A percentile compares a stretch with the other conserved stretches of the same genome.
Conservation (phyloP, 768 basidiomycete species). For the Rhodotorula paludigena region DNA sequence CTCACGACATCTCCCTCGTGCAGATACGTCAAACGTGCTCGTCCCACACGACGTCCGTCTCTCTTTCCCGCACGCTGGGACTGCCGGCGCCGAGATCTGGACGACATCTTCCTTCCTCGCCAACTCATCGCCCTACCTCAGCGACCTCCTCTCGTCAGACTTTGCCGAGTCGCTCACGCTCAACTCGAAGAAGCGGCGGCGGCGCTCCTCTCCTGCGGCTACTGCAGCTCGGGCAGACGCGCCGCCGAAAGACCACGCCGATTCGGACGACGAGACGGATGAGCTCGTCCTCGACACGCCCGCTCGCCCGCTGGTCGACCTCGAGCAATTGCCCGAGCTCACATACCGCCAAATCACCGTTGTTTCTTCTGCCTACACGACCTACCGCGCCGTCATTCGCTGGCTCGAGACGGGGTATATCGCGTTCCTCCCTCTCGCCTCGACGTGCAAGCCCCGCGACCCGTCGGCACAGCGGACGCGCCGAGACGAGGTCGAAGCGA, state of each 20-base stretch:
- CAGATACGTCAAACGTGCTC: too few species aligned
- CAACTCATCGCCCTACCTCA: neutral
- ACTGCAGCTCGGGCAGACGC: too few species aligned
- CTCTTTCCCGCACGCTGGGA: neutral
- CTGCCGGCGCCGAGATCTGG: neutral
- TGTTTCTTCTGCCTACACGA: neutral
- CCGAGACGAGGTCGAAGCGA: neutral
- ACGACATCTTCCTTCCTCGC: neutral
- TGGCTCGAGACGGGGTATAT: conserved; percentile 1
- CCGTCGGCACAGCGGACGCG: neutral
- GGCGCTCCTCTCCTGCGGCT: too few species aligned
- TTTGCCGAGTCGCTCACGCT: neutral
- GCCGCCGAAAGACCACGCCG: neutral
- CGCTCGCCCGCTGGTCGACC: too few species aligned
- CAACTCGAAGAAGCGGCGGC: too few species aligned
- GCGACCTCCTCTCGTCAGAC: neutral
- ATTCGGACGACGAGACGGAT: conserved; percentile 19
- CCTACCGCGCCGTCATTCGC: conserved; percentile 3
- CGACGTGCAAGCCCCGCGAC: neutral
- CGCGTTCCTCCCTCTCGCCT: neutral
- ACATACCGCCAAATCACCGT: neutral
- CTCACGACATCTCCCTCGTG: too few species aligned
- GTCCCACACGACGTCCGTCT: conserved; percentile 6
- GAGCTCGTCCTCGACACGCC: neutral
- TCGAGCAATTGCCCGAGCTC: neutral